These are phyloP conservation scores for Ustilago vetiveriae DNA, from an alignment of 1,284 basidiomycete genomes.

Conservation along the genomic window DNA sequence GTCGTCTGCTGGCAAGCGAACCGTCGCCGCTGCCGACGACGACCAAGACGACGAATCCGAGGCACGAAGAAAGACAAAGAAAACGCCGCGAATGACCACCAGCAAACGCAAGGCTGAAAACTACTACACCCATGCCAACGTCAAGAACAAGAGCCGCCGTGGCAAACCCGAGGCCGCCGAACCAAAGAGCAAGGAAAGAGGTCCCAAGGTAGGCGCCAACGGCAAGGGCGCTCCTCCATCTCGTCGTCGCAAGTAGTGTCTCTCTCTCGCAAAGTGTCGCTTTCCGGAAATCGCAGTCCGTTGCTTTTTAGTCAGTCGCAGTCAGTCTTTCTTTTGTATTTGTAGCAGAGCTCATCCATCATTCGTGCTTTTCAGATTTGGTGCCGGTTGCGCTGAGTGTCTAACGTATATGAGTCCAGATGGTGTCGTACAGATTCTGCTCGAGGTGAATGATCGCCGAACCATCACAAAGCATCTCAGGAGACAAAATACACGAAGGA, in stretches of 20 bases:
- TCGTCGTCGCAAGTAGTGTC: conserved; percentile 33
- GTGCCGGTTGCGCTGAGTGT: no score
- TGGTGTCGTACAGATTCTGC: no score
- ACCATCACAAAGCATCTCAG: no score
- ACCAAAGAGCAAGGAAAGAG: conserved; percentile 51
- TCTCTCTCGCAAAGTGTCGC: no score
- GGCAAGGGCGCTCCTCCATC: conserved; percentile 48
- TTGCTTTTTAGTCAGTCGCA: no score
- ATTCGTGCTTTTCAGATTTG: no score
- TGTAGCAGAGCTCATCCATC: conserved; percentile 1
- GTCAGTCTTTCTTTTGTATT: conserved; percentile 19
- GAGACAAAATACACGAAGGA: no score
- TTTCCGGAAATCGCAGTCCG: no score
- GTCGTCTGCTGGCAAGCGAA: conserved; percentile 44
- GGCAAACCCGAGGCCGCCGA: conserved; percentile 67
- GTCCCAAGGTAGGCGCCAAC: conserved; percentile 57
- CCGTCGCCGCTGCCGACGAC: conserved; percentile 46
- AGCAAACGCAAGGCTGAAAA: conserved; percentile 82
- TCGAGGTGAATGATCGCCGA: no score
- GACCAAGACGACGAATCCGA: conserved; percentile 50
- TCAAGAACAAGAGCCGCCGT: conserved; percentile 67
- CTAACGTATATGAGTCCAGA: no score
- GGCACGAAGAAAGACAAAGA: conserved; percentile 46
- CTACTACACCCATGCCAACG: conserved; percentile 75
- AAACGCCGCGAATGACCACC: conserved; percentile 61